A percentile compares a stretch with the other conserved stretches of the same genome.
phyloP scores from a whole-genome alignment of 2,329 filamentous ascomycete species.

The Cercospora citrullina region DNA sequence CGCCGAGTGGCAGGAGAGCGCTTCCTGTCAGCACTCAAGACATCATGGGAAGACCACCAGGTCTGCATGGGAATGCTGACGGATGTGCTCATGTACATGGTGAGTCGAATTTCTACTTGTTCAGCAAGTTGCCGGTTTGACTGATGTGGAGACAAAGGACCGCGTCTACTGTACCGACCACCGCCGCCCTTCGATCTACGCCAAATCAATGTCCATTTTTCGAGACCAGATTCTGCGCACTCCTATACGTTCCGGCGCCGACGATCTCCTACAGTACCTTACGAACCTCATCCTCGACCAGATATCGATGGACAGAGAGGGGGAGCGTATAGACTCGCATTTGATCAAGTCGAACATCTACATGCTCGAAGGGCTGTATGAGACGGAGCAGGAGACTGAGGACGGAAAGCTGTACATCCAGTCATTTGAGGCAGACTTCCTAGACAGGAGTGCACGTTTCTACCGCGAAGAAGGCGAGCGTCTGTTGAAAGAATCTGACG shows the following conservation, averaged over 20 bases:
- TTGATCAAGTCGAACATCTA: slow-evolving; percentile 79
- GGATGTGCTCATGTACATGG: slow-evolving; percentile 91
- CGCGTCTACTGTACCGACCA: slow-evolving; percentile 76
- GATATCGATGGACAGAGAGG: slow-evolving; percentile 87
- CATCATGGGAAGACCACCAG: slow-evolving; percentile 85
- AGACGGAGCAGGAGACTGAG: slow-evolving; percentile 75
- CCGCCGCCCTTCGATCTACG: slow-evolving; percentile 74
- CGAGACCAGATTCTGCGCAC: slow-evolving; percentile 78
- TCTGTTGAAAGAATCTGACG: slow-evolving; percentile 75
- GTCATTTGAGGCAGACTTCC: slow-evolving; percentile 76
- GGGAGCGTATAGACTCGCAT: slow-evolving; percentile 81
- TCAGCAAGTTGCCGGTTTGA: slow-evolving; percentile 25
- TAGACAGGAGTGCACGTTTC: slow-evolving; percentile 69
- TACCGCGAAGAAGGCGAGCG: slow-evolving; percentile 74
- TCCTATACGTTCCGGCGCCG: slow-evolving; percentile 48
- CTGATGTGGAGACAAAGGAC: slow-evolving; percentile 55
- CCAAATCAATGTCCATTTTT: slow-evolving; percentile 81
- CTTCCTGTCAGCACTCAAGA: slow-evolving; percentile 73
- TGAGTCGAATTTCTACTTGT: slow-evolving; percentile 40
- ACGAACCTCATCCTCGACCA: slow-evolving; percentile 84
- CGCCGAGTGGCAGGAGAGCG: slow-evolving; percentile 76
- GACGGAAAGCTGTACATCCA: slow-evolving; percentile 79
- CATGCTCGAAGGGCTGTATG: slow-evolving; percentile 88
- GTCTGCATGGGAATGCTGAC: slow-evolving; percentile 95
- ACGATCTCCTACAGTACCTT: slow-evolving; percentile 69